Base-by-base conservation (phyloP, 768 basidiomycete genomes). In the Dioszegia aurantiaca region DNA sequence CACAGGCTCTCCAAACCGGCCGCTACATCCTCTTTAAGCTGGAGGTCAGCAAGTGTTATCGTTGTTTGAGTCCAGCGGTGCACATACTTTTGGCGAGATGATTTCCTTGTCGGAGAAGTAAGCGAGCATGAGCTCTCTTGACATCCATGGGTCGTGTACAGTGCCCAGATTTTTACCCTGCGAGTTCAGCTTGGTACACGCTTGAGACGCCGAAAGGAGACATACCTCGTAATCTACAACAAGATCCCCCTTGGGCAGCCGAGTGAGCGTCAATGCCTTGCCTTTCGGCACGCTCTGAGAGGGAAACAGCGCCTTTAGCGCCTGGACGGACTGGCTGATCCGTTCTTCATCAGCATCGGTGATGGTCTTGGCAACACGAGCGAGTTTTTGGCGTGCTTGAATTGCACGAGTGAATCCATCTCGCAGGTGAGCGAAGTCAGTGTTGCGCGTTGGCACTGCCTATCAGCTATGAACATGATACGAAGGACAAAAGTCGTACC, bases 401-500 rank as follows among this genome's bases (percentile, higher is more conserved):
- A 80, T 55, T 2, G 78, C 77, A 12, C 79, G 63, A 0, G 77
- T 75, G 61, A 80, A 79, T 0, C 74, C 78, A 60, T 80, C 78
- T 16, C 78, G 72, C 0, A 80, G 73, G 55, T 80, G 79, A 11
- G 62, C 60, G 56, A 79, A 78, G 41, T 75, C 74, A 10, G 79
- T 79, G 54, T 75, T 78, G 14, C 78, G 56, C 0, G 75, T 67
- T 0, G 79, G 79, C 0, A 80, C 79, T 78, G 57, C 11, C 17
- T 6, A 17, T 33, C 47, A 55, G 36, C 36, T 14, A n/a, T 3
- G 39, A 49, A 19, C 9, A 39, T 10, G 17, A 19, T 37, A 17
- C 31, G 2, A 47, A 44, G 14, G 16, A 10, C 5, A 31, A 36
- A 10, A 14, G 33, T 57, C 75, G 36, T 30, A 78, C 78, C 68